Conservation (phyloP, 2,329 filamentous ascomycete genomes). For the Xylaria sp. region DNA sequence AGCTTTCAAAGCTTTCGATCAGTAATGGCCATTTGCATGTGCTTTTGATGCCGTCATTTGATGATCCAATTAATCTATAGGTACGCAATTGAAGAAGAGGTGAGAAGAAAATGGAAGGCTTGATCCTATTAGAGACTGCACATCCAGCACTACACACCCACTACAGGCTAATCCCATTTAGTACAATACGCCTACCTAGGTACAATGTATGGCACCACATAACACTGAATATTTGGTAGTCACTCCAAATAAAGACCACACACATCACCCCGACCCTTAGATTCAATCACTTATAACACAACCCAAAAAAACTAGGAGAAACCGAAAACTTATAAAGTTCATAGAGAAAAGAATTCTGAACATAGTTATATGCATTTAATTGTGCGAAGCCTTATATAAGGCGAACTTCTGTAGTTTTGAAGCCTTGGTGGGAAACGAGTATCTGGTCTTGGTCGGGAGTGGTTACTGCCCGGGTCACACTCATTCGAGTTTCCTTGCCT, state of each 20-base stretch:
- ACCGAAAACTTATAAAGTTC: no score
- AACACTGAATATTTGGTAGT: no score
- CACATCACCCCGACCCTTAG: no score
- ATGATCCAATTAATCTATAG: background rate
- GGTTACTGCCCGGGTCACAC: background rate
- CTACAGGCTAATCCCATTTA: background rate
- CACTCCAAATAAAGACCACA: no score
- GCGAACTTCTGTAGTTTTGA: no score
- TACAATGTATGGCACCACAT: background rate
- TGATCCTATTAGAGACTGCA: background rate
- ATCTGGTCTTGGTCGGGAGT: no score
- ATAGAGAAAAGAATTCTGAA: no score
- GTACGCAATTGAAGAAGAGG: background rate
- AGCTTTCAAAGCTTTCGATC: background rate
- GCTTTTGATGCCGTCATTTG: background rate
- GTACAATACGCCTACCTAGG: background rate
- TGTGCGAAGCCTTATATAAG: no score
- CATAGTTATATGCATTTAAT: no score
- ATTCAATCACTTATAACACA: no score
- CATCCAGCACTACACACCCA: background rate
- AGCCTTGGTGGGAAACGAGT: no score
- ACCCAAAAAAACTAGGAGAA: no score
- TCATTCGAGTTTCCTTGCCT: background rate
- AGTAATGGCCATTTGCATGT: background rate
- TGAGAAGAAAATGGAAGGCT: background rate